phyloP scores from a whole-genome alignment of 139 green algal species.

The Astrephomene gubernaculifera region DNA sequence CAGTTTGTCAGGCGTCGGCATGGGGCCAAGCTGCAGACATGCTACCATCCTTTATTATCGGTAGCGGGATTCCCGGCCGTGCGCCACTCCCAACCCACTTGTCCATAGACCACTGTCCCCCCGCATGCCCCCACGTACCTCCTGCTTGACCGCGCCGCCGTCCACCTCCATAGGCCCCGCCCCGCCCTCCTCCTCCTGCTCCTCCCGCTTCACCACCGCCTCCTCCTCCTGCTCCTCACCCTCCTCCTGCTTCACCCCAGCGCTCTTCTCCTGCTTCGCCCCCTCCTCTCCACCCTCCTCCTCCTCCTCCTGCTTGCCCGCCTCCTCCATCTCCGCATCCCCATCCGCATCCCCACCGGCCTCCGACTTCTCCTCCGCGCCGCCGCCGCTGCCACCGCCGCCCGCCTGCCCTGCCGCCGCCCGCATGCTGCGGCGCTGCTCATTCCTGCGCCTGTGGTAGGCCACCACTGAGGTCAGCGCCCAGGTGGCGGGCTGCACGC shows the following conservation, averaged over 20 bases:
- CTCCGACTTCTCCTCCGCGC: background rate
- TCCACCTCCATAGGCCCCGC: constrained; percentile 25
- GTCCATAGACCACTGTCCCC: too few relatives aligned
- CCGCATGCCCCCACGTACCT: background rate
- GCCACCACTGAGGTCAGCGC: constrained; percentile 69
- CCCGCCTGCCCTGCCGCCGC: background rate
- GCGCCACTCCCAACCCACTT: too few relatives aligned
- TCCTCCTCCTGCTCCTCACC: background rate
- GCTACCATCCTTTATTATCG: too few relatives aligned
- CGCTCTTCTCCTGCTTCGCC: background rate
- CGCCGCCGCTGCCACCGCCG: background rate
- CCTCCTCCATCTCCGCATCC: constrained; percentile 27
- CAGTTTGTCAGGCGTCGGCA: too few relatives aligned
- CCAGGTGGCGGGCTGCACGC: constrained; percentile 81
- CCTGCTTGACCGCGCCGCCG: constrained; percentile 45
- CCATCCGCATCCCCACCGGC: background rate
- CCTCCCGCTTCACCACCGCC: constrained; percentile 11
- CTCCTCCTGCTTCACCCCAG: background rate
- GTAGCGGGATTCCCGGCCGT: too few relatives aligned
- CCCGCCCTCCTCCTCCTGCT: constrained; percentile 38
- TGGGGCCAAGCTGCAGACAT: too few relatives aligned
- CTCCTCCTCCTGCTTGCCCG: background rate
- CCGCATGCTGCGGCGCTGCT: background rate
- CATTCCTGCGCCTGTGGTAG: constrained; percentile 41
- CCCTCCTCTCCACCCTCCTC: background rate